phyloP scores from a whole-genome alignment of 2,329 filamentous ascomycete species.

The Neoascochyta sp. region DNA sequence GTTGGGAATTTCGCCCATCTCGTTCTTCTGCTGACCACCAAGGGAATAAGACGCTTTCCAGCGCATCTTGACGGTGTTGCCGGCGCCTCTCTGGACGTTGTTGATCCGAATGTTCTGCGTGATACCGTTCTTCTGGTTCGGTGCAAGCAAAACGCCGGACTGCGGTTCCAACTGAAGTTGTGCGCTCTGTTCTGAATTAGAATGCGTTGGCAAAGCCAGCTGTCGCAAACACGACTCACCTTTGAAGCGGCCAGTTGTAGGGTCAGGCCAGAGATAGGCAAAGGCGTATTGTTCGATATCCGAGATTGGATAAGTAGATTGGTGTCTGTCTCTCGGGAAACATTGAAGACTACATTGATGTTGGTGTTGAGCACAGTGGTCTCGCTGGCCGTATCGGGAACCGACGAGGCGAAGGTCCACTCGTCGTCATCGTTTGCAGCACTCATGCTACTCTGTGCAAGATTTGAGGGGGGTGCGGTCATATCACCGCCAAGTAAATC shows the following conservation, averaged over 20 bases:
- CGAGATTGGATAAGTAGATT: slow-evolving; percentile 67
- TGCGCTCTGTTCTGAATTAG: slow-evolving; percentile 58
- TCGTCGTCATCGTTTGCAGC: slow-evolving; percentile 86
- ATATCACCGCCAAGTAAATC: slow-evolving; percentile 38
- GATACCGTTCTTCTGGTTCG: slow-evolving; percentile 70
- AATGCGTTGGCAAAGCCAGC: not conserved
- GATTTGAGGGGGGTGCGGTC: slow-evolving; percentile 21
- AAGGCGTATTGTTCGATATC: slow-evolving; percentile 77
- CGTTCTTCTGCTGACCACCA: slow-evolving; percentile 62
- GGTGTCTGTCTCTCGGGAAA: slow-evolving; percentile 56
- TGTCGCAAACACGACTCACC: slow-evolving; percentile 56
- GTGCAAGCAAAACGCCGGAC: slow-evolving; percentile 69
- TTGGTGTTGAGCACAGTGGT: slow-evolving; percentile 65
- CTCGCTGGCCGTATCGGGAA: slow-evolving; percentile 68
- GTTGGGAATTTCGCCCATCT: slow-evolving; percentile 80
- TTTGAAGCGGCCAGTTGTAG: slow-evolving; percentile 94
- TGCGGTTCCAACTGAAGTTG: slow-evolving; percentile 81
- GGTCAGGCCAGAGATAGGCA: slow-evolving; percentile 73
- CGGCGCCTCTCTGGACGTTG: slow-evolving; percentile 68
- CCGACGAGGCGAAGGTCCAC: slow-evolving; percentile 86
- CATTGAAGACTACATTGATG: slow-evolving; percentile 70
- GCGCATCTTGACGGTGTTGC: slow-evolving; percentile 78
- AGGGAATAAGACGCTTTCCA: slow-evolving; percentile 83
- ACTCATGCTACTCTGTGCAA: slow-evolving; percentile 25
- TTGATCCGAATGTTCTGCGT: slow-evolving; percentile 77